Evolutionary conservation across 768 basidiomycete species (phyloP), one percentile per base, ranked within the genome.

Genomic region (Erythrobasidium yunnanense): DNA sequence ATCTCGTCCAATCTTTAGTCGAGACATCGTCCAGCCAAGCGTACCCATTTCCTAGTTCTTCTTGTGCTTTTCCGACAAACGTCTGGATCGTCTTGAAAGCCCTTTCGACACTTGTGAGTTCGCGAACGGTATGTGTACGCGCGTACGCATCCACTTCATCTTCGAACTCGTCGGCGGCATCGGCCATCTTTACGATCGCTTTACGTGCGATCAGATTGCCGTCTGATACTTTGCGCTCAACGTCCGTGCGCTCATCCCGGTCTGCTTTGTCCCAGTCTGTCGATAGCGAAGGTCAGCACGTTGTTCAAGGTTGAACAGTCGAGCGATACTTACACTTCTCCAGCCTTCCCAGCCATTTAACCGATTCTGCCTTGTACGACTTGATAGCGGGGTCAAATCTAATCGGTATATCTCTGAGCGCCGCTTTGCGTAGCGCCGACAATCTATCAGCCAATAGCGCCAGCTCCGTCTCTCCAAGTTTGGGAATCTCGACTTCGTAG

Each of bases 1-100:
- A 63, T 3, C 60, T 25, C n/a, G 42, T 55, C 72, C 72, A 73
- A 32, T 73, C 72, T 46, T 67, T 65, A 54, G 66, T 49, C 15
- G 66, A 68, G 1, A 69, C 69, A 22, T 70, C 68, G 52, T 73
- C 72, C 34, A 73, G 65, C 70, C 70, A 72, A 5, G 68, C 67
- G 49, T 66, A 72, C 1, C 68, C 69, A 33, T 51, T 52, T 6
- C 69, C 66, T 42, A 72, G 69, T 55, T 72, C 68, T 34, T 66
- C 68, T 66, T 72, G 69, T 17, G 70, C 72, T 58, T 70, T 68
- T 18, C 18, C 56, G 4, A 71, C 69, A 8, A 71, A 67, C 30
- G 49, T 51, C 23, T 45, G 25, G 5, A 71, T 35, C 0, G 69
- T 68, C 34, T 63, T 45, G 33, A 55, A 34, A 17, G 70, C 70